Evolutionary conservation across 2,329 filamentous ascomycete species (phyloP), one percentile per base, ranked within the genome.

Genomic region (Penicillium sp.): DNA sequence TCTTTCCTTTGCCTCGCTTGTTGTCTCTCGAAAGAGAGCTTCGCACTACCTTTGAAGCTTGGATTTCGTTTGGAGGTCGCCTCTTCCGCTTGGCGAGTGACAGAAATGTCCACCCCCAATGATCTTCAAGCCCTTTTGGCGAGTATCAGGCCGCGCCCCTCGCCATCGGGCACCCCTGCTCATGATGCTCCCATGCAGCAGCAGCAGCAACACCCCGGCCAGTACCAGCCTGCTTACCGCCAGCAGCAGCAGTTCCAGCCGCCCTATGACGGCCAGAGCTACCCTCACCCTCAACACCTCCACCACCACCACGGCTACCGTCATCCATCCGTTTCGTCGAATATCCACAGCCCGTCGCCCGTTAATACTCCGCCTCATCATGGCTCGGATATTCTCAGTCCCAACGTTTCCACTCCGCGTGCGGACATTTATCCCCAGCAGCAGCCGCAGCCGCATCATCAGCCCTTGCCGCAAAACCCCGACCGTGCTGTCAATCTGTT

Each of bases 321-420:
- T 49, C 75, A 76, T 52, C 77, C 80, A 33, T 75, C 75, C 17
- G 77, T 81, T 28, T 78, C 79, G 12, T 81, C 80, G 37, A 75
- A 78, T 32, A 64, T 81, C 48, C 77, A 77, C 59, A 81, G 78
- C 38, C 79, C 80, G 43, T 75, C 76, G 8, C 71, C 72, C n/a
- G 65, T 69, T 52, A 76, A 75, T 50, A 75, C 75, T 24, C 76
- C 78, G 41, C 78, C 79, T 49, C 76, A 76, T 50, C 77, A 81
- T 62, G 68, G 70, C 35, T 80, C 79, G 49, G 76, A 77, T 54
- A 71, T 82, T 58, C 73, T 82, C 63, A 82, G 79, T 61, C 79
- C 80, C 8, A 77, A 74, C 53, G 65, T 69, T 52, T 54, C 70
- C 43, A 74, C 76, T 49, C 69, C 69, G 29, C 66, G 65, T n/a